phyloP scores from a whole-genome alignment of 805 yeast species.

The Starmera dryadoides region DNA sequence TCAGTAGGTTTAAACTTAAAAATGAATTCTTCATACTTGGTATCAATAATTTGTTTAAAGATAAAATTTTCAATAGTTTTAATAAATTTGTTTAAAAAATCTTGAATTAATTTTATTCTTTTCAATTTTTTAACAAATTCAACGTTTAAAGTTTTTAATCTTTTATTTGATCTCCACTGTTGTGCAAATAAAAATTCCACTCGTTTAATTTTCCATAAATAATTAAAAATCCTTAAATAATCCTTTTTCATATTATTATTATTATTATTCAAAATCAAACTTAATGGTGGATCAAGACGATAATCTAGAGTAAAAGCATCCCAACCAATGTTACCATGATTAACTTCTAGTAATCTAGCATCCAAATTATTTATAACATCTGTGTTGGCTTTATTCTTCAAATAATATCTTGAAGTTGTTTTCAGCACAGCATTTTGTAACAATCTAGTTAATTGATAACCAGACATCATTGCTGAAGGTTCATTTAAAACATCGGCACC shows the following conservation, averaged over 20 bases:
- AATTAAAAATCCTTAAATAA: slow-evolving; percentile 77
- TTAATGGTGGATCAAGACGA: slow-evolving; percentile 42
- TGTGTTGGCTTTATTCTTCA: slow-evolving; percentile 26
- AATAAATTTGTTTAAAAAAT: slow-evolving; percentile 24
- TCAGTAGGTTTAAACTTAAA: slow-evolving; percentile 19
- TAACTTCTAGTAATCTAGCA: slow-evolving; percentile 72
- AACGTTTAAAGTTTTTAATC: slow-evolving; percentile 15
- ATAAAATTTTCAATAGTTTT: slow-evolving; percentile 24
- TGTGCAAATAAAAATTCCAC: slow-evolving; percentile 43
- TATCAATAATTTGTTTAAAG: slow-evolving; percentile 24
- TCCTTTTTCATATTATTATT: slow-evolving; percentile 39
- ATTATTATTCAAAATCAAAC: slow-evolving; percentile 46
- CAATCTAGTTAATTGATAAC: slow-evolving; percentile 58
- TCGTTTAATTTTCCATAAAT: slow-evolving; percentile 73
- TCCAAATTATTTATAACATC: slow-evolving; percentile 53
- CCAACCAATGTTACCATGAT: slow-evolving; percentile 79
- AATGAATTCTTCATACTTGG: slow-evolving; percentile 21
- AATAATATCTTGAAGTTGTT: slow-evolving; percentile 39
- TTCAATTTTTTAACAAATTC: slow-evolving; percentile 20
- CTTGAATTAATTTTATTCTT: slow-evolving; percentile 23
- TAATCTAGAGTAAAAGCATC: slow-evolving; percentile 88
- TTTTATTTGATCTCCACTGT: slow-evolving; percentile 37
- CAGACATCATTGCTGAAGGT: slow-evolving; percentile 56
- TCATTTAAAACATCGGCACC: slow-evolving; percentile 47
- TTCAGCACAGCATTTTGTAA: slow-evolving; percentile 55